phyloP scores from a whole-genome alignment of 345 rosid species.

The Eucalyptus shirleyi region DNA sequence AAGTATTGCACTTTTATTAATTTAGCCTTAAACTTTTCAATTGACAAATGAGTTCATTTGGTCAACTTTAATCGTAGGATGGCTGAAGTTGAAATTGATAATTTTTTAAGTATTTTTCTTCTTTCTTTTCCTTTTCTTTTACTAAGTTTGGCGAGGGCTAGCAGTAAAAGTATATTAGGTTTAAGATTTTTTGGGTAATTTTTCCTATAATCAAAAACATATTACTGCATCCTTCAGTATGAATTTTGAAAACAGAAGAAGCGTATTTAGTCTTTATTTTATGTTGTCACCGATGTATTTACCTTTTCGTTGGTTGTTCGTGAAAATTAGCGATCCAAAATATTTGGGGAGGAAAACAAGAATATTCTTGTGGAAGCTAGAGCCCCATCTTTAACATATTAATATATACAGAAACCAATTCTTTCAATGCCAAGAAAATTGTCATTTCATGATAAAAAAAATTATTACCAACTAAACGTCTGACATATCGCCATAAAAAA shows the following conservation, averaged over 20 bases:
- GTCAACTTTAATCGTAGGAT: too few species aligned
- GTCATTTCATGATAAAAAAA: background rate
- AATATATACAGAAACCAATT: background rate
- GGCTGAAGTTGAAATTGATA: rapidly evolving
- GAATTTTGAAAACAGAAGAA: background rate
- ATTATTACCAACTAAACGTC: background rate
- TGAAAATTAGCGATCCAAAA: background rate
- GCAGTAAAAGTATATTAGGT: rapidly evolving
- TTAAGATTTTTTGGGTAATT: too few species aligned
- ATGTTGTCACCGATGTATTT: background rate
- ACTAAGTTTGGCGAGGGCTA: too few species aligned
- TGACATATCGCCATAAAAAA: background rate
- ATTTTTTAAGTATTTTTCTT: too few species aligned
- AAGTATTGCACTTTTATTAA: background rate
- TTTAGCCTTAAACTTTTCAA: background rate
- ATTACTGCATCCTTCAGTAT: background rate
- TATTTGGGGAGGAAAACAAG: background rate
- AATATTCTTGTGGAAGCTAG: background rate
- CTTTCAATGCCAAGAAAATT: background rate
- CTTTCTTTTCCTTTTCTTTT: too few species aligned
- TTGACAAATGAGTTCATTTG: background rate
- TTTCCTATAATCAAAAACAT: background rate
- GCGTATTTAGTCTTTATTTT: background rate
- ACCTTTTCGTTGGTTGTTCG: background rate
- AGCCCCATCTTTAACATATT: background rate